Conservation (phyloP, 768 basidiomycete species). For the Fistulinella prunicolor region DNA sequence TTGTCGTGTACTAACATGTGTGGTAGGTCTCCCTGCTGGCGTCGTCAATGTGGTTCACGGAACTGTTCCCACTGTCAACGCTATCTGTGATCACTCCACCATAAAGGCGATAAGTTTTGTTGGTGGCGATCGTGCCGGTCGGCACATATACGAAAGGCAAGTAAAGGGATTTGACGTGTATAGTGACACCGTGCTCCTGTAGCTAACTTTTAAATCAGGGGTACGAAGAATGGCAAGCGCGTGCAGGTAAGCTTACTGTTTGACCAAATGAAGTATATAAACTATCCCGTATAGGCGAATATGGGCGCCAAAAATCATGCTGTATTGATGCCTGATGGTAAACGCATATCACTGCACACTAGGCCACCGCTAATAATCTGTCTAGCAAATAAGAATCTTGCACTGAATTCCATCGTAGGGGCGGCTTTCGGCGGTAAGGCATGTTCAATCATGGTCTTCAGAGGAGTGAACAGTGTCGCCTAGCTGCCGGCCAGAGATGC, state of each 20-base stretch:
- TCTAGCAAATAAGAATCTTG: slow-evolving; percentile 85
- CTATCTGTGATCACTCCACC: slow-evolving; percentile 86
- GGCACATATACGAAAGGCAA: slow-evolving; percentile 88
- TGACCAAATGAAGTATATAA: background rate
- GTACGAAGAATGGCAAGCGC: slow-evolving; percentile 82
- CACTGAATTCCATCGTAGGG: slow-evolving; percentile 88
- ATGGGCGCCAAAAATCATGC: slow-evolving; percentile 98
- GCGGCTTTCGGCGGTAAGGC: slow-evolving; percentile 85
- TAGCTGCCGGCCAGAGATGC: slow-evolving; percentile 94
- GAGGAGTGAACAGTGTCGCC: slow-evolving; percentile 20
- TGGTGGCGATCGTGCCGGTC: slow-evolving; percentile 89
- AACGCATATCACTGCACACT: slow-evolving; percentile 14
- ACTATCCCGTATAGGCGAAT: slow-evolving; percentile 46
- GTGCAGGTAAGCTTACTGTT: slow-evolving; percentile 56
- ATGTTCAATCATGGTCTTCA: slow-evolving; percentile 18
- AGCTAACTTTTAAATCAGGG: slow-evolving; percentile 42
- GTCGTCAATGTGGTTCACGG: slow-evolving; percentile 94
- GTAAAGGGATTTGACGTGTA: slow-evolving; percentile 1
- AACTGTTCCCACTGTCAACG: slow-evolving; percentile 83
- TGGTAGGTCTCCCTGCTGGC: slow-evolving; percentile 70
- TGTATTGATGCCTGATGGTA: slow-evolving; percentile 91
- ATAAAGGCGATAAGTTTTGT: slow-evolving; percentile 98
- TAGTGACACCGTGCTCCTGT: no score
- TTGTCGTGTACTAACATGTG: background rate
- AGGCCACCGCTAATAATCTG: background rate